These are phyloP conservation scores for Przewalskia tangutica DNA, from an alignment of 257 asterid genomes.

Conservation along the genomic window DNA sequence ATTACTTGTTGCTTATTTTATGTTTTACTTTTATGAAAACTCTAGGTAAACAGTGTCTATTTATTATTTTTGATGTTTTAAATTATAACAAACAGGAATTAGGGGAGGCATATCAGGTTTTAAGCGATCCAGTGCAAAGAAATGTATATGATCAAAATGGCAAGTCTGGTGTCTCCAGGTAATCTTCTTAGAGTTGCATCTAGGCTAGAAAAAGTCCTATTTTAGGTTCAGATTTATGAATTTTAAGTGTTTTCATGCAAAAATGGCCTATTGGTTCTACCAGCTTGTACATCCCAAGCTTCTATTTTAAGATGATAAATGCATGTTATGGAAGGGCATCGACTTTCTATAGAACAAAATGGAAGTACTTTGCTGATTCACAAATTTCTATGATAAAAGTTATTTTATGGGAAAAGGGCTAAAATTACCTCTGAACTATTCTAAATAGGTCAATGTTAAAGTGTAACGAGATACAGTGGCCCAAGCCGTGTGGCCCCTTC, in stretches of 20 bases:
- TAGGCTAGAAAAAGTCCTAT: not conserved
- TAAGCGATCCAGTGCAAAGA: constrained; percentile 78
- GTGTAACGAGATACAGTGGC: no score
- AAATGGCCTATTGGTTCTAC: not conserved
- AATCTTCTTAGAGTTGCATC: constrained; percentile 3
- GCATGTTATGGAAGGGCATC: not conserved
- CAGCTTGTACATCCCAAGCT: not conserved
- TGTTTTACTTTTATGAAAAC: no score
- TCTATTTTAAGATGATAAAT: not conserved
- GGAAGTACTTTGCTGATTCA: not conserved
- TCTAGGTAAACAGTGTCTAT: not conserved
- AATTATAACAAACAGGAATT: constrained; percentile 34
- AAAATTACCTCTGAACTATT: no score
- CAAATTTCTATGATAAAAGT: not conserved
- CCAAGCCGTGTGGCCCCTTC: no score
- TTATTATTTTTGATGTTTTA: not conserved
- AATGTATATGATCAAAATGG: constrained; percentile 74
- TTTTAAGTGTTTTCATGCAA: not conserved
- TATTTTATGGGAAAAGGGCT: not conserved
- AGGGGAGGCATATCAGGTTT: constrained; percentile 89
- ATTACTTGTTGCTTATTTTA: not conserved
- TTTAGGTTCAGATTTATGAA: not conserved
- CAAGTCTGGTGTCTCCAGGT: constrained; percentile 64
- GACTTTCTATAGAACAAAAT: not conserved
- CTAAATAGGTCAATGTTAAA: no score